phyloP scores from a whole-genome alignment of 164 flowering plant genomes.

The Stephania cephalantha region DNA sequence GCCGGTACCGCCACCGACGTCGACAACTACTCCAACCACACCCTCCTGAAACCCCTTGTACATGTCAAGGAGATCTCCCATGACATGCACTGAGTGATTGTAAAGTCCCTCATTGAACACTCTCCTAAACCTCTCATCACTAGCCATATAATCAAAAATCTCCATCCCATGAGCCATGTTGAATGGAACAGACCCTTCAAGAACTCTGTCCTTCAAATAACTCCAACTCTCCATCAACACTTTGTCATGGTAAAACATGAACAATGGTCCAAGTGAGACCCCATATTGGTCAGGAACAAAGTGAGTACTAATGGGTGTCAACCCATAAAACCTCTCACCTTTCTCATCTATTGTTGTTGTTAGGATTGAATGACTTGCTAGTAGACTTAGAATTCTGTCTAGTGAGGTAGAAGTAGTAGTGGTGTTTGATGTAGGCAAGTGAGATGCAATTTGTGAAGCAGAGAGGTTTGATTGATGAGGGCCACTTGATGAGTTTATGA shows the following conservation, averaged over 20 bases:
- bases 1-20: constrained; percentile 89
- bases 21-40: constrained; percentile 43
- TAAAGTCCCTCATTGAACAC: constrained; percentile 80
- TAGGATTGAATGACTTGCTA: constrained; percentile 7
- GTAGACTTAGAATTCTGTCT: constrained; percentile 10
- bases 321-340: constrained; percentile 57
- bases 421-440: constrained; percentile 11
- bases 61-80: constrained; percentile 66
- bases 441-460: constrained; percentile 22
- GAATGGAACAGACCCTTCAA: constrained; percentile 81
- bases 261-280: constrained; percentile 52
- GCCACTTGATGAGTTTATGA: constrained; percentile 17
- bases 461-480: constrained; percentile 13
- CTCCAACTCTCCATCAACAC: constrained; percentile 95
- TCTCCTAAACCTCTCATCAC: constrained; percentile 68
- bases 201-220: constrained; percentile 78
- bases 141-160: constrained; percentile 69
- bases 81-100: constrained; percentile 57
- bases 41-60: constrained; percentile 66
- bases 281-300: constrained; percentile 65
- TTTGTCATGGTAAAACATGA: constrained; percentile 79
- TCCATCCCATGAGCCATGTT: constrained; percentile 74
- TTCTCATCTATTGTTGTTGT: constrained; percentile 24
- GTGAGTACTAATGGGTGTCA: constrained; percentile 67
- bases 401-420: not conserved